A percentile compares a stretch with the other conserved stretches of the same genome.
These are phyloP conservation scores for Thielaviopsis ethacetica DNA, from an alignment of 2,329 filamentous ascomycete genomes.

Conservation along the genomic window DNA sequence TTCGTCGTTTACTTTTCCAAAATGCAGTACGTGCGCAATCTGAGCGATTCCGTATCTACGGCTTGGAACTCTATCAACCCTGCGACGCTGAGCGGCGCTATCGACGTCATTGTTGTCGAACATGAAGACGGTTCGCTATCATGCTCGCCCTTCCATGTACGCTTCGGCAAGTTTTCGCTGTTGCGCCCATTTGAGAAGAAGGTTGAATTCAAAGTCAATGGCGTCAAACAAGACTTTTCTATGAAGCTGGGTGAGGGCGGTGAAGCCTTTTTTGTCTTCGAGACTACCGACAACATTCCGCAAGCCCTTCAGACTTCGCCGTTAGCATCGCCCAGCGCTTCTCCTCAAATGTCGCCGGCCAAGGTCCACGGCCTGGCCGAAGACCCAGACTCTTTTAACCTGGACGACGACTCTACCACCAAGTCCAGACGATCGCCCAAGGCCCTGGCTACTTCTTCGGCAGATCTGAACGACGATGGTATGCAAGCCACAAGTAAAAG, in stretches of 20 bases:
- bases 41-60: slow-evolving; percentile 90
- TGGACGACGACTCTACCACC: slow-evolving; percentile 56
- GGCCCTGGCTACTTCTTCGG: slow-evolving; percentile 26
- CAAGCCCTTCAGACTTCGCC: slow-evolving; percentile 88
- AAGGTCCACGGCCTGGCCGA: slow-evolving; percentile 12
- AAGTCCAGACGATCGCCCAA: slow-evolving; percentile 29
- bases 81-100: slow-evolving; percentile 88
- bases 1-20: slow-evolving; percentile 15
- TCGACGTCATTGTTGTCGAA: slow-evolving; percentile 97
- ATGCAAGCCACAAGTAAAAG: background rate
- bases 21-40: slow-evolving; percentile 96
- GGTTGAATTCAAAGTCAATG: slow-evolving; percentile 95
- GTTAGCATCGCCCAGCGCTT: slow-evolving; percentile 74
- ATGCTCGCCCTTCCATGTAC: slow-evolving; percentile 95
- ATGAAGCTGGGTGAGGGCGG: slow-evolving; percentile 98
- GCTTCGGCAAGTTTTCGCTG: slow-evolving; percentile 96
- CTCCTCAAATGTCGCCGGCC: slow-evolving; percentile 46
- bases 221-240: slow-evolving; percentile 75
- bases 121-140: slow-evolving; percentile 78
- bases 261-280: slow-evolving; percentile 97
- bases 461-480: slow-evolving; percentile 20
- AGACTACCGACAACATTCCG: slow-evolving; percentile 85
- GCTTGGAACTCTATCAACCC: slow-evolving; percentile 99
- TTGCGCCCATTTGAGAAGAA: slow-evolving; percentile 95
- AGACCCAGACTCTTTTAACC: slow-evolving; percentile 14